Conservation (phyloP, 1,284 basidiomycete genomes). For the Trametes versicolor region DNA sequence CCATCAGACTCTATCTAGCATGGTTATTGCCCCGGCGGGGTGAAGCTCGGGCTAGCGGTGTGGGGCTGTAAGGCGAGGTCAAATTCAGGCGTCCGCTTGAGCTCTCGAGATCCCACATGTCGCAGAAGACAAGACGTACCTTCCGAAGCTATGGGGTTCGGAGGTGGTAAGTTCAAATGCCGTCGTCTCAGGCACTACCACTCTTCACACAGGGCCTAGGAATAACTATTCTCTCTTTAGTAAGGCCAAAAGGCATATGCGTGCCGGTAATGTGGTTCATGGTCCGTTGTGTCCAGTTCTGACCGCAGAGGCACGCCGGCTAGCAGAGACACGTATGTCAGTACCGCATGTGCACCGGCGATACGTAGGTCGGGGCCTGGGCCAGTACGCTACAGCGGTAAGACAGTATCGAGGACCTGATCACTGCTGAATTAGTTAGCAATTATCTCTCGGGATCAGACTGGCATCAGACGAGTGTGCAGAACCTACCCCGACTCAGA, state of each 20-base stretch:
- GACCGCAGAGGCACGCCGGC: no score
- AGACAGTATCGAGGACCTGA: no score
- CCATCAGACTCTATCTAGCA: constrained; percentile 16
- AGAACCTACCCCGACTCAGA: background rate
- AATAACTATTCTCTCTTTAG: background rate
- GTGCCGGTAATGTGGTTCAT: no score
- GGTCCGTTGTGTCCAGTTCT: no score
- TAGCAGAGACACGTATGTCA: no score
- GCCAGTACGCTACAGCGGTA: no score
- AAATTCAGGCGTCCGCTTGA: background rate
- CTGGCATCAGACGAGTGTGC: background rate
- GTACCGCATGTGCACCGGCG: no score
- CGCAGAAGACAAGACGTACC: background rate
- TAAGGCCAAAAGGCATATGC: no score
- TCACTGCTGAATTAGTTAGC: background rate
- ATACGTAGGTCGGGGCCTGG: no score
- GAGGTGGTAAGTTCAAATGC: constrained; percentile 6
- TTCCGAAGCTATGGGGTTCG: background rate
- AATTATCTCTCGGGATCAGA: background rate
- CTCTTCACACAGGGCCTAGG: background rate
- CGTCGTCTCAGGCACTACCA: background rate
- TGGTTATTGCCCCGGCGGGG: background rate
- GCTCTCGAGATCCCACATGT: background rate
- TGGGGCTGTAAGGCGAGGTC: background rate
- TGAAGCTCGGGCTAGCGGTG: background rate